Conservation (phyloP, 495 filamentous ascomycete genomes). For the Hyaloscypha finlandica region DNA sequence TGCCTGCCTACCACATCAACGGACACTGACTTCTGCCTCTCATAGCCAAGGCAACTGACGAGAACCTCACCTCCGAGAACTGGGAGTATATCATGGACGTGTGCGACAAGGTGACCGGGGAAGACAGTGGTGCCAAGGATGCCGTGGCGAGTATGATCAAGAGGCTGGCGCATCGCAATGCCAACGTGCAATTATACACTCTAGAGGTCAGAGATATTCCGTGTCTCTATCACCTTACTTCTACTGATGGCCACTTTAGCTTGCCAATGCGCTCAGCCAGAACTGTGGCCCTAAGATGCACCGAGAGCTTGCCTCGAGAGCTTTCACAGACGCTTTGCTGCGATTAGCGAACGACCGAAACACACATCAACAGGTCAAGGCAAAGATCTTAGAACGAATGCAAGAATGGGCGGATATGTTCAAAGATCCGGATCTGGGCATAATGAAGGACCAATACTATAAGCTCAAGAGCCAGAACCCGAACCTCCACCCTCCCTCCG, state of each 20-base stretch:
- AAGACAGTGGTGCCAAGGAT: slow-evolving; percentile 75
- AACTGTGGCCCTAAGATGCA: slow-evolving; percentile 93
- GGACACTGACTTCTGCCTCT: slow-evolving; percentile 19
- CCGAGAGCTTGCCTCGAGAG: slow-evolving; percentile 87
- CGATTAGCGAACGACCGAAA: slow-evolving; percentile 91
- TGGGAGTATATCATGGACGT: slow-evolving; percentile 99
- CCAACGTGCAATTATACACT: slow-evolving; percentile 98
- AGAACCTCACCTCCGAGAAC: slow-evolving; percentile 97
- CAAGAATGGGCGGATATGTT: slow-evolving; percentile 97
- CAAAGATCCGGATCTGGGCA: slow-evolving; percentile 87
- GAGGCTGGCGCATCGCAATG: slow-evolving; percentile 92
- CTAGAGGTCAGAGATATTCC: slow-evolving; percentile 66
- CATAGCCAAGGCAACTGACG: slow-evolving; percentile 95
- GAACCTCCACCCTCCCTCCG: slow-evolving; percentile 87
- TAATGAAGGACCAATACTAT: slow-evolving; percentile 95
- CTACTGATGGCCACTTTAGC: slow-evolving; percentile 43
- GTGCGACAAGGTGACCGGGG: slow-evolving; percentile 80
- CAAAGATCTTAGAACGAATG: slow-evolving; percentile 96
- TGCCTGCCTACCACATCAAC: slow-evolving; percentile 8
- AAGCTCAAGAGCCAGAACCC: slow-evolving; percentile 86
- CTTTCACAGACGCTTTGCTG: slow-evolving; percentile 93
- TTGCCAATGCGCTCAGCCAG: slow-evolving; percentile 91
- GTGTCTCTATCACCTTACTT: not conserved
- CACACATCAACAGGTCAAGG: slow-evolving; percentile 94
- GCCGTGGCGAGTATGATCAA: slow-evolving; percentile 94